Evolutionary conservation across 2,329 filamentous ascomycete species (phyloP), one percentile per base, ranked within the genome.

Genomic region (Coniochaeta sp.): DNA sequence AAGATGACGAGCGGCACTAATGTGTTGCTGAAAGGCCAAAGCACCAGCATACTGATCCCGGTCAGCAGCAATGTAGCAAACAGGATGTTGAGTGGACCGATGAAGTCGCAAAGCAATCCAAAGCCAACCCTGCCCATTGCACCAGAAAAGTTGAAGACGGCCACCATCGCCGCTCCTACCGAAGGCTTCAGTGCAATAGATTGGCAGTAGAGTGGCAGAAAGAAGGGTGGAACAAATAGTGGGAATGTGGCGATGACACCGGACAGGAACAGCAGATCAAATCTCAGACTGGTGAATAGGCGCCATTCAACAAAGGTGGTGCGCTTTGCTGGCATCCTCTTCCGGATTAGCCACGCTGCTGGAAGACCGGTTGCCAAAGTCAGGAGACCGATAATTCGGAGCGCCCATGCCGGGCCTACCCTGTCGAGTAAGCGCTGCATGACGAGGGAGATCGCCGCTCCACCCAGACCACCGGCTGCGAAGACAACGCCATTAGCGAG

Each of bases 131-230:
- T 76, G 0, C 85, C 85, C 5, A 85, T 66, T 0, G 84, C 84
- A 0, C 84, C 86, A 0, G 82, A 78, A 26, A 85, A 79, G 68
- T 84, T 86, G 73, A 86, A 88, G 1, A 78, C 83, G 0, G 85
- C 85, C 0, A 88, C 76, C 0, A 88, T 72, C 12, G 74, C 82
- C 0, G 85, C 84, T 0, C 84, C 85, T 0, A 76, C 77, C 8
- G 73, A 73, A 1, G 82, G 77, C 0, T 77, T 75, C 8, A 87
- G 71, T 0, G 81, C 81, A n/a, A 88, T 73, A 0, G 82, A 81
- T 4, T 75, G 71, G 31, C 76, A 77, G 64, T 84, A 85, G 0
- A 86, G 72, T 0, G 84, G 84, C 0, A 87, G 70, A 67, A 86
- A 87, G 71, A 85, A 87, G 0, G 84, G 81, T 0, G 84, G 82